Percentiles rank a stretch among this genome's conserved stretches.
These are phyloP conservation scores for Austroboletus festivus DNA, from an alignment of 768 basidiomycete genomes.

Conservation along the genomic window DNA sequence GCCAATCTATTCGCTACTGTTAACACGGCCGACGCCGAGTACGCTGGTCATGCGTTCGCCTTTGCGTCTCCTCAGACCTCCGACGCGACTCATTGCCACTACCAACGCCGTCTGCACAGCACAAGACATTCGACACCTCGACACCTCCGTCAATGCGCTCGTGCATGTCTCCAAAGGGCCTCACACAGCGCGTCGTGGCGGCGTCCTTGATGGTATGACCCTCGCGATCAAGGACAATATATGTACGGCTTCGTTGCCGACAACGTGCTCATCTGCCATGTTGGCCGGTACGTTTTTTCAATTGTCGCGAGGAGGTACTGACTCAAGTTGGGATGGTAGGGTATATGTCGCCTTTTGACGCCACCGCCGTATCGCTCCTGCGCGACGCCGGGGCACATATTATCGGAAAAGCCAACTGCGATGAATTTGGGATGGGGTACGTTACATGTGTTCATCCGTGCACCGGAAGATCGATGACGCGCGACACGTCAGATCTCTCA, in stretches of 20 bases:
- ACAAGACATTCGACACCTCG: constrained; percentile 16
- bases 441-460: constrained; percentile 18
- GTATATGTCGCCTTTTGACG: constrained; percentile 79
- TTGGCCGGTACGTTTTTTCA: constrained; percentile 48
- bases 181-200: constrained; percentile 2
- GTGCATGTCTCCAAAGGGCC: constrained; percentile 29
- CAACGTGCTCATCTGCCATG: constrained; percentile 78
- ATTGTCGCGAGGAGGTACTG: neutral
- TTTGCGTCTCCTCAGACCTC: too few relatives aligned
- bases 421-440: constrained; percentile 99
- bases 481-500: constrained; percentile 57
- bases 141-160: constrained; percentile 55
- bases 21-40: too few relatives aligned
- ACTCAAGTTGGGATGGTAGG: constrained; percentile 37
- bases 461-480: neutral
- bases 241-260: constrained; percentile 58
- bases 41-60: too few relatives aligned
- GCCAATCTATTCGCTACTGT: too few relatives aligned
- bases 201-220: constrained; percentile 39
- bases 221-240: constrained; percentile 90
- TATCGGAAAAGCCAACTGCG: constrained; percentile 89
- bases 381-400: constrained; percentile 61
- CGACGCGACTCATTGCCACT: too few relatives aligned
- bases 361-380: constrained; percentile 74
- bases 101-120: constrained; percentile 6